A percentile compares a stretch with the other conserved stretches of the same genome.
Evolutionary conservation across 352 stramenopile species (phyloP).

Genomic region (Globisporangium takayamanum): DNA sequence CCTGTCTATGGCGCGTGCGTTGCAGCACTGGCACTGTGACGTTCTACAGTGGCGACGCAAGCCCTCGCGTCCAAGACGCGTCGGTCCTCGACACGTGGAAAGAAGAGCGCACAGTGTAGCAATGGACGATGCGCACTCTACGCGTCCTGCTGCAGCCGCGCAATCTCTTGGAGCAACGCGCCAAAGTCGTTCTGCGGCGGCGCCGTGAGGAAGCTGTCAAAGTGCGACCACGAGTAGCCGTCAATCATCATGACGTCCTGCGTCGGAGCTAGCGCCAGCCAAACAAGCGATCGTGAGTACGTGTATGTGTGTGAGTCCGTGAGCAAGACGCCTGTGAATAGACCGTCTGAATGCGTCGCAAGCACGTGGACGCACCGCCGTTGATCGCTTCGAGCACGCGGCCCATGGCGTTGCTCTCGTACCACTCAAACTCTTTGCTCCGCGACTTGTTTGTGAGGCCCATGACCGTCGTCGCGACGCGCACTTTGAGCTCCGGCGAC

Average conservation of each 20-base stretch:
- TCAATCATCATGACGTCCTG: slow-evolving; percentile 50
- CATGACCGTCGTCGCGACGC: slow-evolving; percentile 57
- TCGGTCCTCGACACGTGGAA: slow-evolving; percentile 5
- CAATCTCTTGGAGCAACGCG: slow-evolving; percentile 64
- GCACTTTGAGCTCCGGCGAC: slow-evolving; percentile 48
- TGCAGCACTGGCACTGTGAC: slow-evolving; percentile 45
- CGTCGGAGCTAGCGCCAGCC: slow-evolving; percentile 15
- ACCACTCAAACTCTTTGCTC: slow-evolving; percentile 76
- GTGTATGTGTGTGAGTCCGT: neutral
- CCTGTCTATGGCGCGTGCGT: neutral
- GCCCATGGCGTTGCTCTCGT: slow-evolving; percentile 67
- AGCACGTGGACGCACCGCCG: slow-evolving; percentile 23
- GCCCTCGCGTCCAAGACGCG: neutral
- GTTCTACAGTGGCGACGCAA: slow-evolving; percentile 29
- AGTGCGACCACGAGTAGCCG: slow-evolving; percentile 78
- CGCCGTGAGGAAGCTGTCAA: slow-evolving; percentile 53
- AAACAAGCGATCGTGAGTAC: neutral
- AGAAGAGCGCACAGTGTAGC: slow-evolving; percentile 12
- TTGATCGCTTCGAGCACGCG: slow-evolving; percentile 52
- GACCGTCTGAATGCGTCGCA: neutral
- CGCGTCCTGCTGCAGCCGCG: slow-evolving; percentile 34
- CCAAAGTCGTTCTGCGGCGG: slow-evolving; percentile 38
- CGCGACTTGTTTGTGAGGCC: slow-evolving; percentile 69
- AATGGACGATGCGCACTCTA: slow-evolving; percentile 10
- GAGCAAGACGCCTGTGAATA: neutral